Evolutionary conservation across 2,329 filamentous ascomycete genomes (phyloP), one percentile per base, ranked within the genome.

Genomic region (Ophiostoma quercus): DNA sequence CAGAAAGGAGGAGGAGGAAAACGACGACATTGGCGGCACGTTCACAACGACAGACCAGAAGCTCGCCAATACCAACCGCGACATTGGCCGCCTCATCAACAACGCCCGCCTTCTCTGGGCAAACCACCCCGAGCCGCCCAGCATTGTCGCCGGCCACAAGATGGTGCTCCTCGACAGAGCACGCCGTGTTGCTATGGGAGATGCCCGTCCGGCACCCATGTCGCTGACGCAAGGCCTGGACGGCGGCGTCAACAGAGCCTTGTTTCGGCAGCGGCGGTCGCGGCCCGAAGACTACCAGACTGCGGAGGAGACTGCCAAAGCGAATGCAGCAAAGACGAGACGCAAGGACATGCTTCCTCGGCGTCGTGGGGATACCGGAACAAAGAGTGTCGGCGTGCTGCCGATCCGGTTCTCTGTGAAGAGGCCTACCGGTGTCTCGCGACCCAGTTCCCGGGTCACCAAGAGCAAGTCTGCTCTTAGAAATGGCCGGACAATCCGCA

Each of bases 81-180:
- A 73, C 39, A 63, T 73, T 3, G 25, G 16, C 16, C 68, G 71
- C 9, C 29, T 71, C 25, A 29, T 72, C 2, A 54, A 47, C 57
- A 57, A 47, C 7, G 43, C n/a, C 3, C n/a, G 32, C 22, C 22
- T 1, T 34, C 7, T 72, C 14, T 29, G 69, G 3, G 51, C 62
- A 32, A 16, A 66, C 1, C 5, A 34, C 3, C 37, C 68, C 37
- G 25, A 63, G 14, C 47, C 54, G 22, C 57, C 66, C 29, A 60
- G 67, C 67, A 65, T 70, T 34, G 19, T 14, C 19, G 65, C 29
- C 3, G 72, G 69, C n/a, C 69, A n/a, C 63, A 41, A 67, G 37
- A 43, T 69, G 37, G 32, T 74, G 65, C 43, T 68, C 32, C 68
- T 74, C 16, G 74, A 75, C 71, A 72, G 73, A 2, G 66, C 69